phyloP scores from a whole-genome alignment of 164 flowering plant species.

The Warburgia ugandensis region DNA sequence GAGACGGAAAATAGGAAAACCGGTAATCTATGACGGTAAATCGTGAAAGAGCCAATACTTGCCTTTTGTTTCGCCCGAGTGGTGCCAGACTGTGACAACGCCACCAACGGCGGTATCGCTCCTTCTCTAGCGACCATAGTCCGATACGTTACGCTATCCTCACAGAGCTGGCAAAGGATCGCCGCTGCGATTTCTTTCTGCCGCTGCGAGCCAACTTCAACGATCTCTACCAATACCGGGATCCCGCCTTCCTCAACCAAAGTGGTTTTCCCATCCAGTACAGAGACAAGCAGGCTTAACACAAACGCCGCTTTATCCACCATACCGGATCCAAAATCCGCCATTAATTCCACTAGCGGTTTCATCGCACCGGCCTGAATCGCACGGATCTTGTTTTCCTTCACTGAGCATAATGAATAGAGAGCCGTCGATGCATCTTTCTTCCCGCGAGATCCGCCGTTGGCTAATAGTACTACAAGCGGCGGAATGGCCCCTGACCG shows the following conservation, averaged over 20 bases:
- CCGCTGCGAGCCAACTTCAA: constrained; percentile 72
- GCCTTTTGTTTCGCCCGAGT: constrained; percentile 78
- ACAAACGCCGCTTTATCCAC: constrained; percentile 89
- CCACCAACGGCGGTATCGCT: constrained; percentile 77
- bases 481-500: constrained; percentile 79
- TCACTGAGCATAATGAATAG: constrained; percentile 55
- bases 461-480: constrained; percentile 53
- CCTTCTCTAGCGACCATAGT: constrained; percentile 90
- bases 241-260: constrained; percentile 85
- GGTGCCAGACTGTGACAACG: constrained; percentile 74
- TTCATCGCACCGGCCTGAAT: constrained; percentile 64
- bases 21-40: neutral
- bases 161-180: constrained; percentile 62
- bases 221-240: constrained; percentile 80
- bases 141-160: constrained; percentile 43
- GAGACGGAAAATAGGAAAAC: constrained; percentile 3
- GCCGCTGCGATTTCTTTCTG: constrained; percentile 75
- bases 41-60: neutral
- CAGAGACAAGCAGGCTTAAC: constrained; percentile 33
- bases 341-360: constrained; percentile 75
- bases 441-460: constrained; percentile 63
- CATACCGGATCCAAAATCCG: constrained; percentile 73
- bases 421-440: constrained; percentile 85
- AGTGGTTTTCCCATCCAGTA: constrained; percentile 45
- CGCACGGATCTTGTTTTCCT: constrained; percentile 69